Evolutionary conservation across 257 asterid genomes (phyloP).

Genomic region (Capsicum chinense): DNA sequence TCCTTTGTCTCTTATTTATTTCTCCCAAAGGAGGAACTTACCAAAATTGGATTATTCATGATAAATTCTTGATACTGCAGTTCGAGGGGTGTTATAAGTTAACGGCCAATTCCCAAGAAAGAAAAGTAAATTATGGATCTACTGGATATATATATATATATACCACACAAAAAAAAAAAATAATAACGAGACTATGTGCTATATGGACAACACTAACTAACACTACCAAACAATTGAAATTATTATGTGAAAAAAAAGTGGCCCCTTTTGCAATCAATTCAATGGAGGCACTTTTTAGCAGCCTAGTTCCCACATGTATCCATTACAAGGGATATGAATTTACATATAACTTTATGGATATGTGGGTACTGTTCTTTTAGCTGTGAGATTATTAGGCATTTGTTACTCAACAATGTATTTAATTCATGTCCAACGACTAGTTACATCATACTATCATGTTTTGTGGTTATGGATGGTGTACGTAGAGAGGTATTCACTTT

Average conservation of each 20-base stretch:
- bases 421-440: slow-evolving; percentile 20
- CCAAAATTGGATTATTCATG: background rate
- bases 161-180: background rate
- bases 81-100: background rate
- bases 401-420: background rate
- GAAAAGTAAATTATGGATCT: background rate
- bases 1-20: background rate
- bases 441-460: background rate
- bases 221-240: slow-evolving; percentile 13
- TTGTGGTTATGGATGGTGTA: background rate
- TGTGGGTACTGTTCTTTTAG: background rate
- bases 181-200: background rate
- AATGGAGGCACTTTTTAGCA: slow-evolving; percentile 16
- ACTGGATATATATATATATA: background rate
- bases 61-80: background rate
- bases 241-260: background rate
- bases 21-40: background rate
- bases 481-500: background rate
- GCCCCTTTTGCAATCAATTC: slow-evolving; percentile 19
- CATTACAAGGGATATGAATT: slow-evolving; percentile 23
- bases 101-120: background rate
- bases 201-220: background rate
- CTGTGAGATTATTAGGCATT: background rate
- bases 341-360: slow-evolving; percentile 7
- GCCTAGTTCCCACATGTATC: slow-evolving; percentile 32